Evolutionary conservation across 2,329 filamentous ascomycete species (phyloP), one percentile per base, ranked within the genome.

Genomic region (Aspergillus pseudoterreus): DNA sequence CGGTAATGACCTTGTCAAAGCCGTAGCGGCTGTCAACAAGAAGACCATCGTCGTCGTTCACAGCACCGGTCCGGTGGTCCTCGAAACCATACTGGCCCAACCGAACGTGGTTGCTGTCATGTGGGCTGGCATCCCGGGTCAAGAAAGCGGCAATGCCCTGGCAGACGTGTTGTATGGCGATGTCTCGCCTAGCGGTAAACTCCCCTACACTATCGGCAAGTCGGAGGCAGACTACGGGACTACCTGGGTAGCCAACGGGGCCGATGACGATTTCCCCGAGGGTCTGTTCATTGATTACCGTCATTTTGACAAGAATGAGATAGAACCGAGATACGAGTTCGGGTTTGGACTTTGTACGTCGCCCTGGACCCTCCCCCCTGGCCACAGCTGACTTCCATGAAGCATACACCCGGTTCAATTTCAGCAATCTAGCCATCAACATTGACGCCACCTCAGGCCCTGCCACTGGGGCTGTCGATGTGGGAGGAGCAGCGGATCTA

Each of bases 11-110:
- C 67, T 76, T 4, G 71, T 86, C 47, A 69, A 71, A 2, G 73
- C 78, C 42, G 81, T 86, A 1, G 83, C 84, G 0, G 70, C 74
- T 5, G 72, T 72, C 17, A 87, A 82, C 69, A 76, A 75, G 53
- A 85, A 82, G 53, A 86, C 84, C 2, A 75, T 87, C 27, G 84
- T 87, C 0, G 74, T 87, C 1, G 73, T 86, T 2, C 84, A 87
- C 65, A 86, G 85, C 24, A 81, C 82, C 3, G 85, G 84, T 0
- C 74, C 79, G 4, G 75, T 84, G 3, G 70, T 84, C 0, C 79
- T 86, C 0, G 83, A 86, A 41, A 74, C 75, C 1, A 87, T 82
- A 68, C 73, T 83, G 50, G 80, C 85, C 41, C 78, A 86, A 50
- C 72, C 79, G 14, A 86, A 86, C 52, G 78, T 88, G 24, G 86